Evolutionary conservation across 129 eudicot genomes (phyloP), one percentile per base, ranked within the genome.

Genomic region (Flaveria sonorensis): DNA sequence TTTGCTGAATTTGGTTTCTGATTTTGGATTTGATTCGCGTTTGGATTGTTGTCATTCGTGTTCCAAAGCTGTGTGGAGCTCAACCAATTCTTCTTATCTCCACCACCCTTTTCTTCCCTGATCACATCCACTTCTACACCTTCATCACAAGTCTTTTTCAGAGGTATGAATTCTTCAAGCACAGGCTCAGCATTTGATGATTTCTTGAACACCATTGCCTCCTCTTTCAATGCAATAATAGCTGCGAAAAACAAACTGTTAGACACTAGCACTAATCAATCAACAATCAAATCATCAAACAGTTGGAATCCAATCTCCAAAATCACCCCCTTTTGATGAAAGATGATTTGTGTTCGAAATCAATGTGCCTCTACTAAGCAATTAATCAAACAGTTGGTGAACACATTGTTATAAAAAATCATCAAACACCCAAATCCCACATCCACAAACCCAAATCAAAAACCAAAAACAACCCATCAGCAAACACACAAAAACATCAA

Each of bases 51-150:
- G 51, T 76, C 71, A 23, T 76, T 59, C 28, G 76, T 42, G 78
- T 85, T 93, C 98, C 98, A 93, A 43, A 93, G 90, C 79, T 93
- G 98, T 48, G 87, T 90, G 26, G 97, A 88, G 73, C 97, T 90
- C 91, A 93, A 46, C 98, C 98, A 90, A 75, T 85, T 85, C 88
- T 68, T 88, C 89, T 90, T 93, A 72, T 90, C 91, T 70, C 74
- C 83, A 40, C 73, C 80, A 39, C 83, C 81, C 16, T 43, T 66
- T 43, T 73, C 84, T 55, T 81, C 70, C 42, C 30, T 47, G 45
- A 26, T 66, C 46, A 15, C 42, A 65, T 84, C 84, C 70, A 42
- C 71, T 55, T 78, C 81, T 28, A 30, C 85, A 48, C 62, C 87
- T 64, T 81, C 86, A 76, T 78, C 86, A 66, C 77, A 28, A 80